Base-by-base conservation (phyloP, 441 rosid species). In the Adansonia gregorii region DNA sequence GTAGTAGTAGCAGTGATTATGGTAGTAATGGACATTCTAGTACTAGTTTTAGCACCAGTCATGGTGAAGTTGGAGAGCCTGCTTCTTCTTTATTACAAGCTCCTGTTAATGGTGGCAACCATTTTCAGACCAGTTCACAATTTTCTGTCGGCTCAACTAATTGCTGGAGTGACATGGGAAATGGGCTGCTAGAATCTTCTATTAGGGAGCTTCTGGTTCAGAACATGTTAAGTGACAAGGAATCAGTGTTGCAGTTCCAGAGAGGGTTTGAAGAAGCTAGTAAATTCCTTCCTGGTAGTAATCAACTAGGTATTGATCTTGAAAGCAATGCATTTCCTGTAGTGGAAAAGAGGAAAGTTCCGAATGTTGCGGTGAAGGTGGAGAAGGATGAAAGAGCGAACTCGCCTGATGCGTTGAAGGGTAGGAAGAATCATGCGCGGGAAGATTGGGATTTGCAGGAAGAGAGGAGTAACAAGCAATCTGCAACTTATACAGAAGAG, bases 201-300 rank as follows among this genome's bases (percentile, higher is more conserved):
- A 70, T 75, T 2, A 76, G 55, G 11, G 82, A 86, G 76, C 75
- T 85, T 76, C 70, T 85, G 68, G 75, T 75, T 79, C 82, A 83
- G 78, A 83, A 82, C 49, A 79, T 83, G 72, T 85, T 86, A 39
- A 81, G 79, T 54, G 76, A 89, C 59, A 35, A 39, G 22, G 86
- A 89, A n/a, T 88, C 91, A 39, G 17, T 87, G 7, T 63, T 87
- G 81, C 91, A 83, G 79, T 88, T 85, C 77, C 79, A 85, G 72
- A 88, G 79, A 78, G 93, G 90, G 35, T 24, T 87, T 59, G 90
- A 89, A 81, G 92, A 86, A 86, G 91, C 91, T 17, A 83, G 83
- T 60, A 86, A 87, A 81, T 87, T 88, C 75, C 88, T 89, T 79
- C 91, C 88, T 41, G 66, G 59, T 70, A 60, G 75, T 54, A 79